Evolutionary conservation across 495 filamentous ascomycete genomes (phyloP), one percentile per base, ranked within the genome.

Genomic region (Bombardia bombarda): DNA sequence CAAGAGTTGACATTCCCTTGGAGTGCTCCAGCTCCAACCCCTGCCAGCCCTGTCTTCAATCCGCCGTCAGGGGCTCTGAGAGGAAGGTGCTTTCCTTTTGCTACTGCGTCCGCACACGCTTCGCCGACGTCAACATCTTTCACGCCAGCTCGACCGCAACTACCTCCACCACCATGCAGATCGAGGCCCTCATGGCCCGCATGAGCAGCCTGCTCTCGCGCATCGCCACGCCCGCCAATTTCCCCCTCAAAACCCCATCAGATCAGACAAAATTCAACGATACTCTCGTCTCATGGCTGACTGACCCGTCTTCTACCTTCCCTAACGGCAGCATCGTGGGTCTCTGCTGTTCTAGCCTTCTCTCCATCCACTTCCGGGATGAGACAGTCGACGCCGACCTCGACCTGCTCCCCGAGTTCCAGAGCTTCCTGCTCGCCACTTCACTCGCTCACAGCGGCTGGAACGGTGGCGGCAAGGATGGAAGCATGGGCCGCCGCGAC

Each of bases 71-170:
- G 21, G 52, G 55, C 7, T 36, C 39, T n/a, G 46, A 49, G 45
- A 43, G 46, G 26, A 56, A 49, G 41, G 52, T 55, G 1, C 47
- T 61, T 34, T 49, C 48, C 2, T 56, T 54, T 18, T 52, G 55
- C 45, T 56, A 51, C 52, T 56, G 50, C 48, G 44, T 58, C 8
- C 34, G 52, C 10, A 54, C 51, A 5, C 41, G 47, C 5, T 56
- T 53, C 25, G 46, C 31, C 48, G 55, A 55, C 49, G 48, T 56
- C 49, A 53, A 61, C 51, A 61, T 58, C 40, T 61, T 55, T 26
- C 43, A 43, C 1, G n/a, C n/a, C n/a, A n/a, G n/a, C n/a, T 45
- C 46, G 4, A 21, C 31, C 24, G 13, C 37, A 2, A 18, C 16
- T 4, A 14, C 35, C 35, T 12, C 32, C 13, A 17, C 18, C 14